phyloP scores from a whole-genome alignment of 352 stramenopile species.

The Phytophthora fragariaefolia region DNA sequence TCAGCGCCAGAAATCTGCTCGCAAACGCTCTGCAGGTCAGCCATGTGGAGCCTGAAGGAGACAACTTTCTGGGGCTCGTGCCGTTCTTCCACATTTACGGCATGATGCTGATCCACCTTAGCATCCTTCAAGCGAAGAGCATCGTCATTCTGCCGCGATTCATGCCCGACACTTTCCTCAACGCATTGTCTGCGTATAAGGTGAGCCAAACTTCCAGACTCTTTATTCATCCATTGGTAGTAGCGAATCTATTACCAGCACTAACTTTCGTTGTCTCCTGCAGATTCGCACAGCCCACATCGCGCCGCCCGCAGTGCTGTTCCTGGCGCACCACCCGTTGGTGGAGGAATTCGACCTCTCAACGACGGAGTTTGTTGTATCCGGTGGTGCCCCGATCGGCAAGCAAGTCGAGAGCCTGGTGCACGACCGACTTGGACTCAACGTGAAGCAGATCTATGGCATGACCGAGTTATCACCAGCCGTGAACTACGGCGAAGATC shows the following conservation, averaged over 20 bases:
- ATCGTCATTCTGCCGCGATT: constrained; percentile 91
- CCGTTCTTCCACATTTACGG: constrained; percentile 98
- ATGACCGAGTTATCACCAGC: constrained; percentile 64
- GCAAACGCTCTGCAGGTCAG: constrained; percentile 89
- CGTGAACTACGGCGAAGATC: constrained; percentile 46
- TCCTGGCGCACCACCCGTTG: constrained; percentile 51
- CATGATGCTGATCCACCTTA: constrained; percentile 84
- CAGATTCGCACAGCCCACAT: constrained; percentile 65
- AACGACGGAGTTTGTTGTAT: constrained; percentile 76
- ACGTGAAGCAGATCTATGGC: constrained; percentile 62
- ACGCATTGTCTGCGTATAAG: constrained; percentile 71
- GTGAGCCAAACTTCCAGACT: constrained; percentile 21
- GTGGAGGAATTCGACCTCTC: constrained; percentile 92
- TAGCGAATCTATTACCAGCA: not conserved
- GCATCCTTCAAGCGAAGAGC: constrained; percentile 78
- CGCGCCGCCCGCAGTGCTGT: constrained; percentile 67
- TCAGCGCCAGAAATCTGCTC: constrained; percentile 92
- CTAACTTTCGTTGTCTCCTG: constrained; percentile 11
- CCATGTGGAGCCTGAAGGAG: constrained; percentile 64
- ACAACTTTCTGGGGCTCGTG: constrained; percentile 69
- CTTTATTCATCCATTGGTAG: not conserved
- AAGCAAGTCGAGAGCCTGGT: constrained; percentile 75
- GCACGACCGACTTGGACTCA: constrained; percentile 61
- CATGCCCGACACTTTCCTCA: constrained; percentile 89
- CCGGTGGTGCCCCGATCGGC: constrained; percentile 89